Percentiles rank a stretch among this genome's conserved stretches.
Evolutionary conservation across 768 basidiomycete genomes (phyloP).

Genomic region (Dendrothele bispora): DNA sequence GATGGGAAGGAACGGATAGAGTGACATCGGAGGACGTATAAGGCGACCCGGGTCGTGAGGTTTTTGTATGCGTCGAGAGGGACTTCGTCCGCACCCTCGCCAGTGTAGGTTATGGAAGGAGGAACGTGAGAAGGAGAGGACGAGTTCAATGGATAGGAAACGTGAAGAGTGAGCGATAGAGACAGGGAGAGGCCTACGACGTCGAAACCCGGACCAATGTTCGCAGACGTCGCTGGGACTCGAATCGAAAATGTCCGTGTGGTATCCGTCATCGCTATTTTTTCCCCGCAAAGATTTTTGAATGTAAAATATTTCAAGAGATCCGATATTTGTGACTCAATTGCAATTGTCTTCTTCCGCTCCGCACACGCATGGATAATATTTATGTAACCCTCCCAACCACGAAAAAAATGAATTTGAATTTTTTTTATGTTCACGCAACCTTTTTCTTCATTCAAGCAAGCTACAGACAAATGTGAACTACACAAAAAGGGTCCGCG

Average conservation of each 20-base stretch:
- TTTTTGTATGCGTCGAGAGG: conserved; percentile 96
- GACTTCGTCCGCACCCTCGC: conserved; percentile 88
- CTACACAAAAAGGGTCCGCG: neutral
- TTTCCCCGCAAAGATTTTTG: too few species aligned
- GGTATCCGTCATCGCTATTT: too few species aligned
- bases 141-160: conserved; percentile 37
- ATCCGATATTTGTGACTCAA: too few species aligned
- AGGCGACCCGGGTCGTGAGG: conserved; percentile 93
- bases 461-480: too few species aligned
- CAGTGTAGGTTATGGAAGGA: conserved; percentile 75
- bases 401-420: too few species aligned
- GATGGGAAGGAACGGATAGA: conserved; percentile 72
- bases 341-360: too few species aligned
- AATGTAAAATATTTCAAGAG: too few species aligned
- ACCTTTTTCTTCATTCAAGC: too few species aligned
- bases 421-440: too few species aligned
- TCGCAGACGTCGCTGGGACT: conserved; percentile 97
- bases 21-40: conserved; percentile 96
- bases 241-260: conserved; percentile 64
- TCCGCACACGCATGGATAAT: too few species aligned
- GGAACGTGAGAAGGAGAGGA: conserved; percentile 36
- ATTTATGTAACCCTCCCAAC: too few species aligned
- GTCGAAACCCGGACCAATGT: conserved; percentile 98
- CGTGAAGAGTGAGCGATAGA: conserved; percentile 74
- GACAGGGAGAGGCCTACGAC: conserved; percentile 98